Evolutionary conservation across 345 rosid species (phyloP).

Genomic region (Mercurialis annua): DNA sequence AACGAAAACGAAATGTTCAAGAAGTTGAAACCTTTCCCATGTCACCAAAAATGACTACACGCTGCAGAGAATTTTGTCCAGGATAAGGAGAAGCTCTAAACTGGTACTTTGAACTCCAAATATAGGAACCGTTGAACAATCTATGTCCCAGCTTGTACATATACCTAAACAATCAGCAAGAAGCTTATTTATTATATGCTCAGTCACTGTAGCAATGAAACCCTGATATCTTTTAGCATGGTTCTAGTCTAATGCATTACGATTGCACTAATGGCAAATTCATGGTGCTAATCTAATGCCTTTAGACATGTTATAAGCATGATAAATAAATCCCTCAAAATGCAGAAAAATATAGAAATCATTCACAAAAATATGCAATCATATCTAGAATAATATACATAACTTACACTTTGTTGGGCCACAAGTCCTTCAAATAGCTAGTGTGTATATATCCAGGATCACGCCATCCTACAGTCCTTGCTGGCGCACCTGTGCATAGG

Average conservation of each 20-base stretch:
- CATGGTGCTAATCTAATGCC: too few relatives aligned
- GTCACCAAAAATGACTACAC: constrained; percentile 69
- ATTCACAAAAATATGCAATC: not conserved
- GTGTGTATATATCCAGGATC: constrained; percentile 81
- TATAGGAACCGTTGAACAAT: constrained; percentile 37
- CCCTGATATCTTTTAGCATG: not conserved
- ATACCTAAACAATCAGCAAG: constrained; percentile 49
- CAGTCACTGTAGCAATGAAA: too few relatives aligned
- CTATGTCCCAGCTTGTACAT: constrained; percentile 59
- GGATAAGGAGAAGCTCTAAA: constrained; percentile 74
- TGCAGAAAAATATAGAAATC: too few relatives aligned
- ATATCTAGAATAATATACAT: constrained; percentile 32
- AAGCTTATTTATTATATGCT: too few relatives aligned
- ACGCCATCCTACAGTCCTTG: constrained; percentile 76
- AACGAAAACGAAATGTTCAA: too few relatives aligned
- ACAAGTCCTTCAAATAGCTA: constrained; percentile 59
- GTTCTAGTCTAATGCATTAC: not conserved
- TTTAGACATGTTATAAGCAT: too few relatives aligned
- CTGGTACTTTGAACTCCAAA: constrained; percentile 59
- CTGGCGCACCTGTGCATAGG: constrained; percentile 45
- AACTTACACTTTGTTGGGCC: constrained; percentile 61
- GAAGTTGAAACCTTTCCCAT: constrained; percentile 87
- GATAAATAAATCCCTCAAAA: too few relatives aligned
- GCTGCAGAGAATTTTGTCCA: constrained; percentile 63
- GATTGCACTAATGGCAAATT: too few relatives aligned